phyloP scores from a whole-genome alignment of 1,284 basidiomycete genomes.

The Hemileia vastatrix region DNA sequence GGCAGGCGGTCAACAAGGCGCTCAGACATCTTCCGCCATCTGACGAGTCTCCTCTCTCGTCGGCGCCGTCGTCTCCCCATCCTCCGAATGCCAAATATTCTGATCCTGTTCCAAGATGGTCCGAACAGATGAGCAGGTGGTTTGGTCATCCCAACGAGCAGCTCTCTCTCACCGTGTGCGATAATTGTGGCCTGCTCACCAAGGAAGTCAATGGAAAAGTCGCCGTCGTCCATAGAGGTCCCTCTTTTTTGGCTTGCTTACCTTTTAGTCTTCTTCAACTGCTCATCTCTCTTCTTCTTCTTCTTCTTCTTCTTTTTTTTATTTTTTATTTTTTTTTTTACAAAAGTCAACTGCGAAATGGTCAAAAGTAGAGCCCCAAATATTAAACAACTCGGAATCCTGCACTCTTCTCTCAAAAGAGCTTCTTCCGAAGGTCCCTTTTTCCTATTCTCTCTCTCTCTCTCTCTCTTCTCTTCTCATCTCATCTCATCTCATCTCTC shows the following conservation, averaged over 20 bases:
- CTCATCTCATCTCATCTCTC: too few species aligned
- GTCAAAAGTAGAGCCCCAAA: too few species aligned
- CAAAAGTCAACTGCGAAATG: neutral
- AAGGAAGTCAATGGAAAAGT: conserved; percentile 16
- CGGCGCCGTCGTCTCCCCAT: too few species aligned
- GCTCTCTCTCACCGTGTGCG: conserved; percentile 7
- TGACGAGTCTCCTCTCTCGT: too few species aligned
- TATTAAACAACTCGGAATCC: too few species aligned
- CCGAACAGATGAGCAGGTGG: conserved; percentile 11
- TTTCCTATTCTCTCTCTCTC: too few species aligned
- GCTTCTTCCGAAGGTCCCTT: conserved; percentile 20
- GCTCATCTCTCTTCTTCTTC: neutral
- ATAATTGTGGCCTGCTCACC: conserved; percentile 12
- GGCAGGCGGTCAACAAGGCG: too few species aligned
- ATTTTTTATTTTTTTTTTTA: neutral
- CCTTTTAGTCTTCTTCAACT: neutral
- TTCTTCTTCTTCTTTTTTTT: neutral
- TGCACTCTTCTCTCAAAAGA: too few species aligned
- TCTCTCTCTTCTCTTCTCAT: too few species aligned
- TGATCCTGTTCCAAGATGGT: conserved; percentile 5
- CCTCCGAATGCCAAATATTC: too few species aligned
- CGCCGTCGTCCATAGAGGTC: conserved; percentile 12
- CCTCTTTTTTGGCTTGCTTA: neutral
- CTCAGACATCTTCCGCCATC: too few species aligned
- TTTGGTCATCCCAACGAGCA: conserved; percentile 11